Evolutionary conservation across 768 basidiomycete species (phyloP), one percentile per base, ranked within the genome.

Genomic region (Pisolithus microcarpus): DNA sequence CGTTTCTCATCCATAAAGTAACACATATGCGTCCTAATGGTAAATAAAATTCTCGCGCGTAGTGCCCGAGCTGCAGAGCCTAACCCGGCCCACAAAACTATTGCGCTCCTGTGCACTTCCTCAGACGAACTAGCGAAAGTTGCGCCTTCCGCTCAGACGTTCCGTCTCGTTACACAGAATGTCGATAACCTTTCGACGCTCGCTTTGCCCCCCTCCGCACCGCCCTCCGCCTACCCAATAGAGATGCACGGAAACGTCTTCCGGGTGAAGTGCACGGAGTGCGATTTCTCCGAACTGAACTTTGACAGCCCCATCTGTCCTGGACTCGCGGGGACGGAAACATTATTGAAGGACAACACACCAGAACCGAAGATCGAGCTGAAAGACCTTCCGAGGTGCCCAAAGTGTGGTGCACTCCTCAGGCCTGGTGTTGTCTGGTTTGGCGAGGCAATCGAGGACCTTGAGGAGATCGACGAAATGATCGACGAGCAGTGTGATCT

Each of bases 161-260:
- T 79, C 57, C 69, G 75, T 4, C 71, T 80, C 24, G 72, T 82
- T 39, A 83, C 80, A 13, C 81, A 83, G 58, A 82, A 83, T 58
- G 75, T 82, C 16, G 82, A 85, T 55, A 74, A 78, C 3, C 68
- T 82, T 19, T 75, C 74, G 53, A 52, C 59, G 5, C 61, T 65
- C 50, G 72, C 79, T 1, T 60, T 76, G 34, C 55, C 39, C 39
- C 21, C 39, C 15, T 40, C 16, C 6, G 13, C 39, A 8, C 39
- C 39, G 19, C 10, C 21, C 39, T 18, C 39, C 21, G 39, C 39
- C 7, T 40, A 40, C 39, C 39, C 39, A 13, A 58, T 80, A 26
- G 81, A 85, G 58, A 85, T 84, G 79, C 84, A 85, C 56, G 82
- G 82, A 1, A 61, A 30, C 8, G 28, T 30, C 8, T 30, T 30